Conservation (phyloP, 345 rosid genomes). For the Citrus australasica region DNA sequence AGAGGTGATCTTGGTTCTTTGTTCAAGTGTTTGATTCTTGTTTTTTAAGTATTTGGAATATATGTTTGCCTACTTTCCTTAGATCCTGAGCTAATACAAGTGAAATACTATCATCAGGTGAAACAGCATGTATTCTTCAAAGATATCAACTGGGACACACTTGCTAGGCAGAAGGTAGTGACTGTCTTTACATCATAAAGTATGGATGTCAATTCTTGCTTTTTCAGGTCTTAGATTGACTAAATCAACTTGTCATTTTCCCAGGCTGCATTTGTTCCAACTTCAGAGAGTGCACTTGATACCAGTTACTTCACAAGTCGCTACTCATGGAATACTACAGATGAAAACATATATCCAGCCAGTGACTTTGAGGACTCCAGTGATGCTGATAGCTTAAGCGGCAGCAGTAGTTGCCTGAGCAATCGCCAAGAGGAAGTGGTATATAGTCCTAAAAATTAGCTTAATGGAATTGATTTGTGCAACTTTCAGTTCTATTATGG, state of each 20-base stretch:
- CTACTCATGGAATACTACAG: conserved; percentile 80
- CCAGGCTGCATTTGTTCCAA: conserved; percentile 96
- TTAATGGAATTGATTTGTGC: background rate
- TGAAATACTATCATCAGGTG: conserved; percentile 50
- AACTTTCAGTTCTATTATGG: background rate
- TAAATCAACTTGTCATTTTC: conserved; percentile 10
- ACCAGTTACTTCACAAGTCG: conserved; percentile 99
- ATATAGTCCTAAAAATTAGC: conserved; percentile 10
- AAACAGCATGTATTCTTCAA: conserved; percentile 90
- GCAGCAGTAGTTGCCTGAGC: conserved; percentile 78
- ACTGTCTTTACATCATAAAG: background rate
- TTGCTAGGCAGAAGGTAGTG: conserved; percentile 91
- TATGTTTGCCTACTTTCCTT: background rate
- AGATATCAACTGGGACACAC: conserved; percentile 94
- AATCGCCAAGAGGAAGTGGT: conserved; percentile 93
- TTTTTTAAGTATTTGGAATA: background rate
- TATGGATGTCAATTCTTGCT: background rate
- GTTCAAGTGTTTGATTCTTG: conserved; percentile 4
- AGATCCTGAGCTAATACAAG: conserved; percentile 10
- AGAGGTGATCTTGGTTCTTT: conserved; percentile 53
- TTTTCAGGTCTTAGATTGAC: conserved; percentile 3
- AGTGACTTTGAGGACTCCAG: conserved; percentile 85
- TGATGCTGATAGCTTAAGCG: conserved; percentile 90
- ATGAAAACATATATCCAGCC: conserved; percentile 53
- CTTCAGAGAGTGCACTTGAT: conserved; percentile 91